phyloP scores from a whole-genome alignment of 2,329 filamentous ascomycete genomes.

The Botrytis paeoniae region DNA sequence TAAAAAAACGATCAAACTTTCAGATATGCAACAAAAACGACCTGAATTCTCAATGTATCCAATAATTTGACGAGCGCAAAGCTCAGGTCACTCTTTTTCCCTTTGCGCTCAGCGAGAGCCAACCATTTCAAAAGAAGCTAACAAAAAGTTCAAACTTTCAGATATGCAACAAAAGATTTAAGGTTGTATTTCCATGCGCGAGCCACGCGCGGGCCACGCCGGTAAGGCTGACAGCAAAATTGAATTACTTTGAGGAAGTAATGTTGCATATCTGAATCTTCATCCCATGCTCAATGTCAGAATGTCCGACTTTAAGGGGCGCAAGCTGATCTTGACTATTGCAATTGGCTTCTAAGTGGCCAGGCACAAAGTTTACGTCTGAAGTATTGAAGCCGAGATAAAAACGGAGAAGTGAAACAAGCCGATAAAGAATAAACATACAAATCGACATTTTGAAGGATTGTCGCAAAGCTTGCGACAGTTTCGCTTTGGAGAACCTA shows the following conservation, averaged over 20 bases:
- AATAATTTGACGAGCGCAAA: not conserved
- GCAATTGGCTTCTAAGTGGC: not conserved
- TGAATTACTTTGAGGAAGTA: not conserved
- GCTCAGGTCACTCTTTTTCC: not conserved
- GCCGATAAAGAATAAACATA: not conserved
- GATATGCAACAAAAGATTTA: not conserved
- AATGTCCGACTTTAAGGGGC: not conserved
- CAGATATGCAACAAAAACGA: not conserved
- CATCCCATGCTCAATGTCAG: not conserved
- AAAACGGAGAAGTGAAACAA: not conserved
- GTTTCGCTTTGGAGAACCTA: not conserved
- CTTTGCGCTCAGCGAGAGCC: not conserved
- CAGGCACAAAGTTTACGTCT: not conserved
- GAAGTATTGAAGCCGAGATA: not conserved
- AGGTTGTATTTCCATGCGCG: not conserved
- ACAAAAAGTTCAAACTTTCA: not conserved
- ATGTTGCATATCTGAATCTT: not conserved
- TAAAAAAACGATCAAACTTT: not conserved
- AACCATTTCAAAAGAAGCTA: not conserved
- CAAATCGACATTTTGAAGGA: not conserved
- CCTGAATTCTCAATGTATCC: no score
- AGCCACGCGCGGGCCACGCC: not conserved
- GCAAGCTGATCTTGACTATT: not conserved
- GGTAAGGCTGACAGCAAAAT: not conserved
- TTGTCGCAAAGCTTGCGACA: not conserved